These are phyloP conservation scores for Pythium diclinum DNA, from an alignment of 352 stramenopile genomes.

Conservation along the genomic window DNA sequence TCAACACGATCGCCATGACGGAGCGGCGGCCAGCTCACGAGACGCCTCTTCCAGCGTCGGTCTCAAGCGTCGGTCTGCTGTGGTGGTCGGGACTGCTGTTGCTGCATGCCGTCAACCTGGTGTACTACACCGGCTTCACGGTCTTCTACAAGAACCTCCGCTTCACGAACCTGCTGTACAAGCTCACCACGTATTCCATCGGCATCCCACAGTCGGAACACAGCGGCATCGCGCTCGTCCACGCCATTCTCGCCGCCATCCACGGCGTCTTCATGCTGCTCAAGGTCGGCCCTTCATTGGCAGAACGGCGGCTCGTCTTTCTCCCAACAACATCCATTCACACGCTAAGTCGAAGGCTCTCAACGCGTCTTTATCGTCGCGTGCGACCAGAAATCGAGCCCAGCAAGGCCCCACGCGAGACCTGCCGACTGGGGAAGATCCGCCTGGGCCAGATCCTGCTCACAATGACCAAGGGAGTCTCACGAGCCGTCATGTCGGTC, in stretches of 20 bases:
- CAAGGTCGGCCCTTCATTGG: background rate
- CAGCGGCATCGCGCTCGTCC: background rate
- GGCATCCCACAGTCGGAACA: background rate
- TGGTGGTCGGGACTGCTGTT: constrained; percentile 6
- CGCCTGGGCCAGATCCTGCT: too few species aligned
- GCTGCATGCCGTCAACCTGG: background rate
- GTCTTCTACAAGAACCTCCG: background rate
- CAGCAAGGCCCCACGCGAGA: background rate
- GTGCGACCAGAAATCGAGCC: too few species aligned
- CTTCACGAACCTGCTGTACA: background rate
- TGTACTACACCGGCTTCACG: background rate
- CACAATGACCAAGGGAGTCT: background rate
- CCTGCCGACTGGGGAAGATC: background rate
- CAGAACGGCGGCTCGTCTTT: background rate
- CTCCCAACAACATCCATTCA: background rate
- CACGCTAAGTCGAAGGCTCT: too few species aligned
- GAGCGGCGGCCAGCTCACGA: too few species aligned
- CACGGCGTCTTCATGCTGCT: background rate
- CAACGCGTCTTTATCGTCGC: too few species aligned
- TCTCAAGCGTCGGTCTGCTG: too few species aligned
- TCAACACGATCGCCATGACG: too few species aligned
- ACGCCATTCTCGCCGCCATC: background rate
- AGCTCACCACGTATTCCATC: constrained; percentile 1
- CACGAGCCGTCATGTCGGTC: background rate
- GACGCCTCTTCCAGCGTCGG: too few species aligned